Conservation (phyloP, 83 land plant species). For the Diphasiastrum complanatum region DNA sequence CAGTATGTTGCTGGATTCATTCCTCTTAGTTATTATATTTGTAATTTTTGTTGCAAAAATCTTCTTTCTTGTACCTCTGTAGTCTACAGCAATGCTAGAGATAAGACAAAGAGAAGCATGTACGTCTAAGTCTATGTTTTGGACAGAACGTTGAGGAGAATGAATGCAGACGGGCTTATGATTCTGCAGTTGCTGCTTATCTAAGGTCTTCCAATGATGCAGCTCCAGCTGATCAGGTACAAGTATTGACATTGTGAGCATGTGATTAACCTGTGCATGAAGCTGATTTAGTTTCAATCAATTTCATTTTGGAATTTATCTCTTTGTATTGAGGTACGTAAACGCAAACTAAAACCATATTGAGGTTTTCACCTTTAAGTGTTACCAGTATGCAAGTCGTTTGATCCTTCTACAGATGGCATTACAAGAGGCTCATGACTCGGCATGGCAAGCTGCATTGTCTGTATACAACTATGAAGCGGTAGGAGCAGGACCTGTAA, state of each 20-base stretch:
- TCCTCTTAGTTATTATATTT: no score
- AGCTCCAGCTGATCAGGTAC: conserved; percentile 26
- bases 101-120: no score
- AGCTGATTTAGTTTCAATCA: no score
- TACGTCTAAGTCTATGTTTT: no score
- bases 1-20: no score
- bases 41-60: no score
- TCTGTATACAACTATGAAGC: conserved; percentile 27
- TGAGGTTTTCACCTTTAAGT: neutral
- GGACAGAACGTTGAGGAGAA: conserved; percentile 43
- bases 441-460: conserved; percentile 32
- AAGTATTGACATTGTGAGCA: no score
- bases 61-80: no score
- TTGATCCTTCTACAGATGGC: no score
- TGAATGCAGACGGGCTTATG: conserved; percentile 42
- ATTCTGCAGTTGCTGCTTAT: conserved; percentile 30
- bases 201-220: conserved; percentile 11
- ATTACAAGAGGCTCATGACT: conserved; percentile 34
- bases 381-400: neutral
- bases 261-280: no score
- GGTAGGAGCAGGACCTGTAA: conserved; percentile 34
- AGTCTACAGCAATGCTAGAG: no score
- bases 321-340: neutral
- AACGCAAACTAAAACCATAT: neutral
- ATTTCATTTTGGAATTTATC: neutral